Base-by-base conservation (phyloP, 2,329 filamentous ascomycete species). In the Arthrobotrys iridis region DNA sequence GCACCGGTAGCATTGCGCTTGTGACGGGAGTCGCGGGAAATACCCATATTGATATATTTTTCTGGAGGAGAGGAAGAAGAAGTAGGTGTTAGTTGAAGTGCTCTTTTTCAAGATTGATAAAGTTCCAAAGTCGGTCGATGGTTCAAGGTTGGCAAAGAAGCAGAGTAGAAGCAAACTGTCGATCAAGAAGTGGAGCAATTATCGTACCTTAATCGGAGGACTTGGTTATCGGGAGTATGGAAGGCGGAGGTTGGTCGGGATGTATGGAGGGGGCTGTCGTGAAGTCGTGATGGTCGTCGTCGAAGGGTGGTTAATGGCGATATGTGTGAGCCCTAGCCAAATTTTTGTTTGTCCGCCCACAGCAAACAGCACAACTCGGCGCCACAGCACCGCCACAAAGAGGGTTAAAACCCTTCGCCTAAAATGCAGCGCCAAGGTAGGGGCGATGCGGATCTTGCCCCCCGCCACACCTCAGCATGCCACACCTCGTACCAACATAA, bases 11-110 rank as follows among this genome's bases (percentile, higher is more conserved):
- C 93, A 86, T 93, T 93, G 88, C 95, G 93, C 92, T 99, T 99
- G 91, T 99, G 95, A 88, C 95, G 93, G 85, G 93, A 97, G 88
- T 98, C 94, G 88, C 95, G 92, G 87, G 94, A 97, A 88, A 99
- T 98, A 99, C 95, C 92, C 91, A 94, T 94, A 15, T 67, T 75
- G 50, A 55, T 37, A 57, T 22, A 87, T 90, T 86, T 87, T 87
- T 87, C 87, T 87, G 90, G 84, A 79, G n/a, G 82, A 80, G 67
- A 76, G 77, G 70, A 66, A 75, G 71, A 80, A 75, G 73, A 77
- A 30, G 73, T 55, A 78, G 76, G 80, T 80, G 81, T 80, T 78
- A 72, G 67, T 74, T 33, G 41, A 18, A 26, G 26, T 7, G 13
- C 24, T 40, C 18, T 4, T 5, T 37, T 55, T 11, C 18, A 50